These are phyloP conservation scores for Citrullus mucosospermus DNA, from an alignment of 306 rosid species.

Conservation along the genomic window DNA sequence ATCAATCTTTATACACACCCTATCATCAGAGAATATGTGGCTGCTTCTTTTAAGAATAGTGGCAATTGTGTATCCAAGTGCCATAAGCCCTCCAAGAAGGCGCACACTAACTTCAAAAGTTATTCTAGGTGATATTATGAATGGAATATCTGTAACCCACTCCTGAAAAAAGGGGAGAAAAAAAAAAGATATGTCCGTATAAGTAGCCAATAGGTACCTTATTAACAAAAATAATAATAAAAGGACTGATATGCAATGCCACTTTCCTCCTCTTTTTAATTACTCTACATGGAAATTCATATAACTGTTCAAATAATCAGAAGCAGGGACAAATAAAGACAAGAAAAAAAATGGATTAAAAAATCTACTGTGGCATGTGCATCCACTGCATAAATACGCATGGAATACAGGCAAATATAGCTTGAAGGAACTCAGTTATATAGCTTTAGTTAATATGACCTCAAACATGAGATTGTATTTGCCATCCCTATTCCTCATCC, in stretches of 20 bases:
- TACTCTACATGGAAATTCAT: neutral
- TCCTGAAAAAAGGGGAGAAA: conserved; percentile 43
- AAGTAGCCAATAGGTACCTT: neutral
- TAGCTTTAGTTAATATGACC: conserved; percentile 33
- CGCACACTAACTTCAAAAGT: conserved; percentile 97
- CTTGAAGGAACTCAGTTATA: neutral
- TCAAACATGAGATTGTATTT: conserved; percentile 99
- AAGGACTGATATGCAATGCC: neutral
- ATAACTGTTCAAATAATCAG: neutral
- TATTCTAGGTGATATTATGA: conserved; percentile 95
- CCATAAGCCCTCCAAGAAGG: conserved; percentile 99
- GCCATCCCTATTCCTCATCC: conserved; percentile 99
- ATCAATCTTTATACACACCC: conserved; percentile 72
- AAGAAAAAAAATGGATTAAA: neutral
- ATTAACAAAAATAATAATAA: neutral
- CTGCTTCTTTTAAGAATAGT: conserved; percentile 89
- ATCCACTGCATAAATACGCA: neutral
- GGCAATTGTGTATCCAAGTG: conserved; percentile 95
- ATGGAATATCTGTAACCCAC: conserved; percentile 96
- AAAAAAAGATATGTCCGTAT: neutral
- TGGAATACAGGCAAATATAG: neutral
- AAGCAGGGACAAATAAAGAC: neutral
- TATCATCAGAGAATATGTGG: conserved; percentile 65
- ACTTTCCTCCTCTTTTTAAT: neutral
- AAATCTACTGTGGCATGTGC: neutral